Evolutionary conservation across 345 rosid species (phyloP), one percentile per base, ranked within the genome.

Genomic region (Eucalyptus erythrocorys): DNA sequence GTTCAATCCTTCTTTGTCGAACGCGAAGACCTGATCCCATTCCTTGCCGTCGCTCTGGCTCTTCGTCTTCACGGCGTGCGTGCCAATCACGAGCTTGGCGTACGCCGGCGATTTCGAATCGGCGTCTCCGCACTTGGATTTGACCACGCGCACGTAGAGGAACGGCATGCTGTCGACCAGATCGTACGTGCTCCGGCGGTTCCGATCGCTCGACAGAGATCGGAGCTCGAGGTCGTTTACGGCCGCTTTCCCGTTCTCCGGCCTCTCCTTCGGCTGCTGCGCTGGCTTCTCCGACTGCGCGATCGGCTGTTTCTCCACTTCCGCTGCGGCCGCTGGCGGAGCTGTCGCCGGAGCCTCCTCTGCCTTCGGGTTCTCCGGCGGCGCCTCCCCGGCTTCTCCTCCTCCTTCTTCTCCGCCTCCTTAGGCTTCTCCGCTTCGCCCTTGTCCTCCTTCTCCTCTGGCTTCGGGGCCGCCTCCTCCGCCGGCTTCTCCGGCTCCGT

Each of bases 1-100:
- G 93, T 96, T 95, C 87, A 95, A 51, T 12, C 95, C 97, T 42
- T 97, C 99, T 89, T 94, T 96, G 81, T 96, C 98, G 87, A 96
- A 97, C 0, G 99, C 97, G 50, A 97, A 97, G 49, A 94, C 99
- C 89, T 96, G 97, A 87, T 97, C 98, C 99, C 99, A 95, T 37
- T 96, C 99, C 91, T 92, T 95, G 85, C 92, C 94, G 53, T 93
- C 95, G 37, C 79, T 89, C 89, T 94, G 95, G 84, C 90, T 89
- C 88, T 94, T 95, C 81, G 99, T 96, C 91, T 95, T 95, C 92
- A 96, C 95, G 57, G 92, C 92, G 89, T 94, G 95, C 45, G 99
- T 97, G 13, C 99, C 99, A 45, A 97, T 95, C 91, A 93, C 94
- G 6, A 97, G 95, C 93, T 95, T 96, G 5, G 97, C 99, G 85